phyloP scores from a whole-genome alignment of 2,329 filamentous ascomycete species.

The Aspergillus tamarii region DNA sequence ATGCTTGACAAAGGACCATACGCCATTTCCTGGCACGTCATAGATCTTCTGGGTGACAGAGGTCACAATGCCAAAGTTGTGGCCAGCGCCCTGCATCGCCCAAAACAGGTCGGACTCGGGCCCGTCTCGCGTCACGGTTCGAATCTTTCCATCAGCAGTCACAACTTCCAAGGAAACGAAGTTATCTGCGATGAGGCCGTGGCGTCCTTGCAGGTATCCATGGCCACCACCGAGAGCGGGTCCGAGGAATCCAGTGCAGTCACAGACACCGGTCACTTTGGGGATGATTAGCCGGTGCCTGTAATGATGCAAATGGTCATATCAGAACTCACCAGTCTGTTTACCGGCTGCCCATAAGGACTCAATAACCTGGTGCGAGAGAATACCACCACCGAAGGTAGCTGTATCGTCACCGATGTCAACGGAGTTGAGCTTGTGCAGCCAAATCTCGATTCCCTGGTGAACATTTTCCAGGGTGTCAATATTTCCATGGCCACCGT shows the following conservation, averaged over 20 bases:
- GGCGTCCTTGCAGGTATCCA: slow-evolving; percentile 56
- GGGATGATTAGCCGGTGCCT: not conserved
- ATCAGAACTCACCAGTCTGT: slow-evolving; percentile 41
- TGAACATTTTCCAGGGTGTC: slow-evolving; percentile 11
- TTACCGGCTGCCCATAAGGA: slow-evolving; percentile 55
- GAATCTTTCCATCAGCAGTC: slow-evolving; percentile 49
- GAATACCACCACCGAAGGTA: slow-evolving; percentile 53
- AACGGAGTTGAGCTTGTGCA: slow-evolving; percentile 31
- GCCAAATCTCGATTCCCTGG: slow-evolving; percentile 21
- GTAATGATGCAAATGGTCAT: not conserved
- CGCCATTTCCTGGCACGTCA: slow-evolving; percentile 26
- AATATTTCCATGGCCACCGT: slow-evolving; percentile 15
- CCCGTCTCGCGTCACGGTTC: slow-evolving; percentile 4
- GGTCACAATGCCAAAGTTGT: slow-evolving; percentile 61
- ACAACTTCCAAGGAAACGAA: slow-evolving; percentile 57
- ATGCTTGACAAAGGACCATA: slow-evolving; percentile 15
- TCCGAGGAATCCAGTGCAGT: slow-evolving; percentile 53
- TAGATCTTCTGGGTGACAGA: slow-evolving; percentile 51
- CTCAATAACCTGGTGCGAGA: slow-evolving; percentile 50
- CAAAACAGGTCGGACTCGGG: slow-evolving; percentile 52
- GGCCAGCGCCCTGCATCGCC: slow-evolving; percentile 58
- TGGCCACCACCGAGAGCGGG: slow-evolving; percentile 62
- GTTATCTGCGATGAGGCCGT: slow-evolving; percentile 59
- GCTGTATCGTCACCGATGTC: slow-evolving; percentile 46
- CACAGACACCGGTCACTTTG: slow-evolving; percentile 53